Percentiles rank a stretch among this genome's conserved stretches.
These are phyloP conservation scores for Daldinia eschscholtzii DNA, from an alignment of 2,329 filamentous ascomycete genomes.

Conservation along the genomic window DNA sequence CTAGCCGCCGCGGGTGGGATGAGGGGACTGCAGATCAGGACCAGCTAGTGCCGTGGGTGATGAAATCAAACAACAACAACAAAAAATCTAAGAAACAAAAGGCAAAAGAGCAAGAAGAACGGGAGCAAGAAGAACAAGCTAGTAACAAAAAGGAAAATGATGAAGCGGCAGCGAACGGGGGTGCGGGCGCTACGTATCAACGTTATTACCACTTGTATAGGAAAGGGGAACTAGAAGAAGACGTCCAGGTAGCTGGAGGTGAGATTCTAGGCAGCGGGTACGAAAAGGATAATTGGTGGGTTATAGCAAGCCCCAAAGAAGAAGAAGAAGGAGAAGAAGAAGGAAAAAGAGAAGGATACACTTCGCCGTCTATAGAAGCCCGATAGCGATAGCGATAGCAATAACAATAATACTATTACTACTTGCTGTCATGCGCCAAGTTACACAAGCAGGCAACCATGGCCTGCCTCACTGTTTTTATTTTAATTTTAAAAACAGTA, in stretches of 20 bases:
- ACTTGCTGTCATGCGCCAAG: neutral
- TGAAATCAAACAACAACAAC: constrained; percentile 58
- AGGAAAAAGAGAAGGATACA: neutral
- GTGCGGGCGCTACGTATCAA: constrained; percentile 71
- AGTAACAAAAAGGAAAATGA: constrained; percentile 34
- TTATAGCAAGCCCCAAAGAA: constrained; percentile 65
- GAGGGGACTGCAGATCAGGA: constrained; percentile 82
- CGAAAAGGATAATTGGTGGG: constrained; percentile 99
- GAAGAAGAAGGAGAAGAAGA: neutral
- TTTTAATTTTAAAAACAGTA: neutral
- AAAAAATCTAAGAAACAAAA: constrained; percentile 39
- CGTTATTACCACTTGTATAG: constrained; percentile 95
- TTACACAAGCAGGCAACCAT: constrained; percentile 6
- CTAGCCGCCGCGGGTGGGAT: constrained; percentile 89
- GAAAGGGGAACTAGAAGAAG: constrained; percentile 85
- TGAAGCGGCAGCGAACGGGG: neutral
- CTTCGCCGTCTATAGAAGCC: constrained; percentile 22
- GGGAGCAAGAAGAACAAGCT: constrained; percentile 50
- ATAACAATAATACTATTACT: neutral
- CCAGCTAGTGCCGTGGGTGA: constrained; percentile 95
- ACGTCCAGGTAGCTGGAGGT: constrained; percentile 81
- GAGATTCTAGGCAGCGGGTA: constrained; percentile 84
- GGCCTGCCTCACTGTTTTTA: neutral
- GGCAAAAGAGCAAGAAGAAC: constrained; percentile 38
- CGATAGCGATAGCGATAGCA: constrained; percentile 21